These are phyloP conservation scores for Fusarium nurragi DNA, from an alignment of 2,329 filamentous ascomycete genomes.

Conservation along the genomic window DNA sequence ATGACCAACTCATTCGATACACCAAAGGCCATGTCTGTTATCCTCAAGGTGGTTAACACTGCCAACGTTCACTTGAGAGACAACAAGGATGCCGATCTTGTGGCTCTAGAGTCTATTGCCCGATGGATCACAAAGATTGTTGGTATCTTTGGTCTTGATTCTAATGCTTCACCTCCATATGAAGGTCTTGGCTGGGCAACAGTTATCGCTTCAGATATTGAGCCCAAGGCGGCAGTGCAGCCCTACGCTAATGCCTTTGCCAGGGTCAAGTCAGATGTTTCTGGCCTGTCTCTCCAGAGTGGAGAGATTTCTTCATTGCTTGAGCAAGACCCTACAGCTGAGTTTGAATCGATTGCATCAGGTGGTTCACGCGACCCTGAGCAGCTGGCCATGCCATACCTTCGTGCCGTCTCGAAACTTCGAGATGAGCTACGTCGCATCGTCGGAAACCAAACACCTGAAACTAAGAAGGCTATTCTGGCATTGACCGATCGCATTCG, in stretches of 20 bases:
- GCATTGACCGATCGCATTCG: constrained; percentile 81
- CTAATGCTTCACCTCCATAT: constrained; percentile 64
- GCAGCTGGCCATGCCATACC: constrained; percentile 63
- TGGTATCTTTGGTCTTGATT: constrained; percentile 83
- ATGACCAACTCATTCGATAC: constrained; percentile 91
- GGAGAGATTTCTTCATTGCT: constrained; percentile 56
- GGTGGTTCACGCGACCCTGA: constrained; percentile 62
- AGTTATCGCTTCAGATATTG: constrained; percentile 51
- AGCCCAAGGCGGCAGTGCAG: constrained; percentile 57
- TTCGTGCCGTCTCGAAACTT: constrained; percentile 64
- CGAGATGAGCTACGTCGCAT: constrained; percentile 71
- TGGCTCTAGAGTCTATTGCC: constrained; percentile 66
- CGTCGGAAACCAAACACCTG: constrained; percentile 55
- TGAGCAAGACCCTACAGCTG: constrained; percentile 54
- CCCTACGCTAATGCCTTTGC: constrained; percentile 59
- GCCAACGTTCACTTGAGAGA: constrained; percentile 71
- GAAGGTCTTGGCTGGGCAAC: constrained; percentile 66
- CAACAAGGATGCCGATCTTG: constrained; percentile 58
- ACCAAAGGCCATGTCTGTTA: constrained; percentile 77
- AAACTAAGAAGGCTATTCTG: constrained; percentile 76
- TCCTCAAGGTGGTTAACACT: constrained; percentile 79
- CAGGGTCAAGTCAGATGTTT: constrained; percentile 58
- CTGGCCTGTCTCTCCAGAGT: constrained; percentile 59
- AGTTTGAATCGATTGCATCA: constrained; percentile 58
- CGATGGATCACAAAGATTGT: constrained; percentile 86